phyloP scores from a whole-genome alignment of 768 basidiomycete species.

The Austroboletus eburneus region DNA sequence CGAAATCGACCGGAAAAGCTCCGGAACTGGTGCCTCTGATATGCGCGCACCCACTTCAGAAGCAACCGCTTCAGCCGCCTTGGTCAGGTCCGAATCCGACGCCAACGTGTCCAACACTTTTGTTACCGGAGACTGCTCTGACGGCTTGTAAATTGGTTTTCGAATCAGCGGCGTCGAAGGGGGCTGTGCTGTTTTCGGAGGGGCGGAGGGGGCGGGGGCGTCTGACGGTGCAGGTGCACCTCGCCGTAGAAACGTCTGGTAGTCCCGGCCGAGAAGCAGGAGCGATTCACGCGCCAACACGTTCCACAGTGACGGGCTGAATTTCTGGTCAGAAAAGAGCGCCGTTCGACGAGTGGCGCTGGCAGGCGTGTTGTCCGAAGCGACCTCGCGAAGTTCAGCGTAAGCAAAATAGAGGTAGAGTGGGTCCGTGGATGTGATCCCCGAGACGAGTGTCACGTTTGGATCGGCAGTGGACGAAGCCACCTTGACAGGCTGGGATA shows the following conservation, averaged over 20 bases:
- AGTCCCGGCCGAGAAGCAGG: slow-evolving; percentile 61
- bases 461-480: slow-evolving; percentile 46
- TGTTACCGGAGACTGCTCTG: slow-evolving; percentile 45
- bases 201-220: slow-evolving; percentile 18
- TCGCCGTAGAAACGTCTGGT: slow-evolving; percentile 58
- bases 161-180: slow-evolving; percentile 36
- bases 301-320: slow-evolving; percentile 60
- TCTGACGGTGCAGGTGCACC: slow-evolving; percentile 37
- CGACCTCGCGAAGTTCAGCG: slow-evolving; percentile 52
- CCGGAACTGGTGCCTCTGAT: slow-evolving; percentile 37
- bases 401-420: slow-evolving; percentile 65
- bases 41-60: slow-evolving; percentile 27
- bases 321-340: slow-evolving; percentile 67
- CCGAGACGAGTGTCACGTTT: slow-evolving; percentile 56
- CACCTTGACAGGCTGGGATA: slow-evolving; percentile 44
- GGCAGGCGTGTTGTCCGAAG: slow-evolving; percentile 39
- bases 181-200: slow-evolving; percentile 28
- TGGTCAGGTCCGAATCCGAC: slow-evolving; percentile 53
- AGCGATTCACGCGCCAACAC: slow-evolving; percentile 56
- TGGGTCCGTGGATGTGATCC: slow-evolving; percentile 49
- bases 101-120: slow-evolving; percentile 54
- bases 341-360: slow-evolving; percentile 46
- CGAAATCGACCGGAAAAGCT: slow-evolving; percentile 45
- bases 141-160: slow-evolving; percentile 38
- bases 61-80: slow-evolving; percentile 46